phyloP scores from a whole-genome alignment of 1,284 basidiomycete genomes.

The Exobasidium rhododendri region DNA sequence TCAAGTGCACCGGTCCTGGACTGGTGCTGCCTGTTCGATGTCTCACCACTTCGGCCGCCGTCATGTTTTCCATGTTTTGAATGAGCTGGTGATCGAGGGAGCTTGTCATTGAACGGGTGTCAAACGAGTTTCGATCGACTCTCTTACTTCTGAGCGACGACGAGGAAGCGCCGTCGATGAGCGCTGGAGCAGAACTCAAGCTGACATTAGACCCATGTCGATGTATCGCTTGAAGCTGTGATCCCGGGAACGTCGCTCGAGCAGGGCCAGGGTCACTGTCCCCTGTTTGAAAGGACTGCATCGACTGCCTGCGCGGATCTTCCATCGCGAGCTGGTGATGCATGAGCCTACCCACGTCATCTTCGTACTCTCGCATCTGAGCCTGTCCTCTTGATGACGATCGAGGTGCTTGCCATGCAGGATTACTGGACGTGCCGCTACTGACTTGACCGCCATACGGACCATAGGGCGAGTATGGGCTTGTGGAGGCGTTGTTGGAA shows the following conservation, averaged over 20 bases:
- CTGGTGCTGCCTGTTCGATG: slow-evolving; percentile 35
- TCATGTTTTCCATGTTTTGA: slow-evolving; percentile 48
- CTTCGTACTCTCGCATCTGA: slow-evolving; percentile 31
- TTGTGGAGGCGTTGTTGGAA: not conserved
- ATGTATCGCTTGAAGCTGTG: slow-evolving; percentile 18
- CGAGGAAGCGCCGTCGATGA: slow-evolving; percentile 19
- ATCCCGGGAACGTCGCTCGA: slow-evolving; percentile 4
- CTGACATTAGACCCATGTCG: slow-evolving; percentile 16
- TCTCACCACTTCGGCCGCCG: slow-evolving; percentile 33
- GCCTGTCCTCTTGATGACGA: slow-evolving; percentile 12
- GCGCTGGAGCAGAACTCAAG: slow-evolving; percentile 22
- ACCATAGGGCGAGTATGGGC: not conserved
- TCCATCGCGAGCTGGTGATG: too few relatives aligned
- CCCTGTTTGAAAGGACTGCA: slow-evolving; percentile 43
- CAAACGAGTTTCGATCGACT: slow-evolving; percentile 28
- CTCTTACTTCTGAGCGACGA: not conserved
- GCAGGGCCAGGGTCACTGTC: slow-evolving; percentile 44
- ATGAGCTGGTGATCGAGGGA: slow-evolving; percentile 48
- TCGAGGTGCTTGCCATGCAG: not conserved
- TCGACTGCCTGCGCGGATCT: slow-evolving; percentile 37
- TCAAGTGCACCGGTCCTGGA: slow-evolving; percentile 31
- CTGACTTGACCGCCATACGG: not conserved
- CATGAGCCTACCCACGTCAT: slow-evolving; percentile 18
- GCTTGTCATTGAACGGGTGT: slow-evolving; percentile 31
- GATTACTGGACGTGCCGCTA: too few relatives aligned